Evolutionary conservation across 2,329 filamentous ascomycete genomes (phyloP), one percentile per base, ranked within the genome.

Genomic region (Pseudogymnoascus sp.): DNA sequence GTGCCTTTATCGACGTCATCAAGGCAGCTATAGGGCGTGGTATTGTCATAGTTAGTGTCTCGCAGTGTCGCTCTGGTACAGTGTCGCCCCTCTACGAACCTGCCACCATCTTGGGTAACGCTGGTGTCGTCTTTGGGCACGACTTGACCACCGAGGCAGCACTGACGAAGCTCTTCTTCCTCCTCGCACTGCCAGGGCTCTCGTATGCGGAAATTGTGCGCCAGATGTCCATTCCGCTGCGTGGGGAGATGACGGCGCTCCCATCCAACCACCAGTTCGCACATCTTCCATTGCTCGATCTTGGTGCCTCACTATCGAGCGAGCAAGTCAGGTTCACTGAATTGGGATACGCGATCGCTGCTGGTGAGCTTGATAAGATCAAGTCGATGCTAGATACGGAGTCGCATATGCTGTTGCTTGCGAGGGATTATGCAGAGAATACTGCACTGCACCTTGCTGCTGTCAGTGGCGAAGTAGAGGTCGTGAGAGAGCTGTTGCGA

Each of bases 1-100:
- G 69, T 5, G 65, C 61, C n/a, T 79, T 90, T 72, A 85, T 82
- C 36, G 81, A 82, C 29, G 84, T 89, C 39, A 79, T 90, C 63
- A 80, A 81, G 17, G 81, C 82, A 15, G 87, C 86, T 4, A 84
- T 89, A 12, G 75, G 81, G 67, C 79, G 85, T 61, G 87, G 86
- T 5, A 85, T 89, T 44, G 84, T 89, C 36, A 88, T 90, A 65
- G 85, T 90, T 31, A 90, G 89, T 68, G 81, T 90, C 60, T 88
- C 85, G 1, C 87, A 90, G 72, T 90, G 72, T 41, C 70, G 71
- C 65, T 81, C 80, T 1, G 82, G 82, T 8, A 80, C 78, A 58
- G 82, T 85, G 17, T 82, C 77, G 41, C 80, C 82, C 1, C 74
- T 84, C 9, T 85, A 84, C 70, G 82, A 81, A n/a, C 77, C 82